Evolutionary conservation across 805 yeast genomes (phyloP).

Genomic region (Ogataea pilisensis): DNA sequence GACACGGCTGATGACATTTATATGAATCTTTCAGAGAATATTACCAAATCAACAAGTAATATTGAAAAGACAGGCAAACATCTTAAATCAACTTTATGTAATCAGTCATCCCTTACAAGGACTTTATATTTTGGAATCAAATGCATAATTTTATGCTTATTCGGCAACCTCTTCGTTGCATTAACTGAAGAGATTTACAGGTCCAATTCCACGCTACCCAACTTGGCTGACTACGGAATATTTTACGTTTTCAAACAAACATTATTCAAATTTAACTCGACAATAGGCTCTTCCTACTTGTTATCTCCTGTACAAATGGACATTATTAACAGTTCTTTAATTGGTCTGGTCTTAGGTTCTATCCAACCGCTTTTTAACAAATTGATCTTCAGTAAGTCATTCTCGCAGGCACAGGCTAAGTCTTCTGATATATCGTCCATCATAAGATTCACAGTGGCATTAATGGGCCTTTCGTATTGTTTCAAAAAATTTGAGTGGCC

Average conservation of each 20-base stretch:
- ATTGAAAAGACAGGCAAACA: neutral
- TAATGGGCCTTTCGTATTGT: conserved; percentile 69
- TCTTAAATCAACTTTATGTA: neutral
- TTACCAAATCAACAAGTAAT: conserved; percentile 7
- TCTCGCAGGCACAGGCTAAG: conserved; percentile 1
- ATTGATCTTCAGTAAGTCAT: conserved; percentile 9
- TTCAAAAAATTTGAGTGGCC: conserved; percentile 68
- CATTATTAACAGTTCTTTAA: conserved; percentile 35
- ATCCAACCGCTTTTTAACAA: conserved; percentile 42
- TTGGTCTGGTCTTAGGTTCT: conserved; percentile 58
- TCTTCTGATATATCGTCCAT: conserved; percentile 19
- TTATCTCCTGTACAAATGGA: conserved; percentile 12
- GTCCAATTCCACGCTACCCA: conserved; percentile 23
- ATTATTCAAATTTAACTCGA: conserved; percentile 4
- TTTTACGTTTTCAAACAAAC: conserved; percentile 30
- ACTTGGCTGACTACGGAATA: conserved; percentile 29
- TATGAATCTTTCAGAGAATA: conserved; percentile 11
- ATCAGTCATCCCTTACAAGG: neutral
- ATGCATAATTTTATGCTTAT: conserved; percentile 29
- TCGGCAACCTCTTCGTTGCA: conserved; percentile 52
- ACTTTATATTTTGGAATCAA: conserved; percentile 7
- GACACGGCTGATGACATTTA: conserved; percentile 18
- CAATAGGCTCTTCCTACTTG: conserved; percentile 23
- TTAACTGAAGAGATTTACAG: conserved; percentile 49
- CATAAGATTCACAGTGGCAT: conserved; percentile 48